phyloP scores from a whole-genome alignment of 495 filamentous ascomycete species.

The Aspergillus conjunctus region DNA sequence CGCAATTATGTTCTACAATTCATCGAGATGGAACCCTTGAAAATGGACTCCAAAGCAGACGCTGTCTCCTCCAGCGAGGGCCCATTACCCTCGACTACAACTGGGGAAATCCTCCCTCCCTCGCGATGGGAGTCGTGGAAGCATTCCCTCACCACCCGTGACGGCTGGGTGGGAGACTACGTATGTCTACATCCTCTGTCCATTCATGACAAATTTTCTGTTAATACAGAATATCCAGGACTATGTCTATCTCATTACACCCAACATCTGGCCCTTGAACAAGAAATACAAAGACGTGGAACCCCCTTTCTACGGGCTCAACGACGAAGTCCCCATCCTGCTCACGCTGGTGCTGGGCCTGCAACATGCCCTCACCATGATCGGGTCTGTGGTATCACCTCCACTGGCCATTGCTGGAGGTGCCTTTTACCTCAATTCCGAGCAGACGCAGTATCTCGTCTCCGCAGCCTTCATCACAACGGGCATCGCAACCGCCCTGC shows the following conservation, averaged over 20 bases:
- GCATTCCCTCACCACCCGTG: constrained; percentile 11
- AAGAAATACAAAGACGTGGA: constrained; percentile 56
- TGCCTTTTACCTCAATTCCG: constrained; percentile 63
- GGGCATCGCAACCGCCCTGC: constrained; percentile 74
- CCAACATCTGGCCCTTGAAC: constrained; percentile 75
- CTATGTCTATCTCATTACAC: constrained; percentile 71
- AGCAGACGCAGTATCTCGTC: constrained; percentile 72
- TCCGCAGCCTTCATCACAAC: constrained; percentile 82
- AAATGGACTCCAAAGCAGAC: constrained; percentile 12
- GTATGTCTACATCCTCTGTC: background rate
- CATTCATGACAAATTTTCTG: background rate
- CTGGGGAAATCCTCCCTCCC: background rate
- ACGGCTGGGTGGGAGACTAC: constrained; percentile 20
- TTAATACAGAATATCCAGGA: constrained; percentile 41
- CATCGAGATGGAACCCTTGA: background rate
- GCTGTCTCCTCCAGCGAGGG: constrained; percentile 5
- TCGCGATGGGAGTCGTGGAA: constrained; percentile 13
- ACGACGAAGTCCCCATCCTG: constrained; percentile 76
- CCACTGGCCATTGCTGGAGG: constrained; percentile 72
- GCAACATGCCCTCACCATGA: constrained; percentile 64
- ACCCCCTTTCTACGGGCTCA: constrained; percentile 82
- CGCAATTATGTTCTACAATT: background rate
- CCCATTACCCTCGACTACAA: background rate
- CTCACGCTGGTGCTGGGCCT: constrained; percentile 69
- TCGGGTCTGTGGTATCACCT: constrained; percentile 64